Conservation (phyloP, 257 asterid genomes). For the Buddleja alternifolia region DNA sequence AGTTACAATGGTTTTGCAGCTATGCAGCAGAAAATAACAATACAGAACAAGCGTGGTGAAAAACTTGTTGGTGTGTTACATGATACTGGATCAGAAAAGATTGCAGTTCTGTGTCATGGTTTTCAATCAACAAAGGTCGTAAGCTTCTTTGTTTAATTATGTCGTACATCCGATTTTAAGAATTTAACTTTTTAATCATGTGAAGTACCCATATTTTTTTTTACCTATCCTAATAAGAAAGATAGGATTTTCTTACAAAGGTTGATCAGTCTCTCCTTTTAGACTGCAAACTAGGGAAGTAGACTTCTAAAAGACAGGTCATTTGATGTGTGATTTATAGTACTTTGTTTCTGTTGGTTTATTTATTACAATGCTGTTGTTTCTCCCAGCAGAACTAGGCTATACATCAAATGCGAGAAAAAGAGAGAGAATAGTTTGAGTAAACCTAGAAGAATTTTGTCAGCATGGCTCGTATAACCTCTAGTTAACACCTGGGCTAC, state of each 20-base stretch:
- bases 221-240: neutral
- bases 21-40: constrained; percentile 45
- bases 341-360: too few species aligned
- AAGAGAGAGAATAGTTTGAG: too few species aligned
- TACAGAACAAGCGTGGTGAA: constrained; percentile 49
- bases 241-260: neutral
- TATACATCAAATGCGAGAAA: too few species aligned
- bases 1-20: constrained; percentile 33
- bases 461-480: too few species aligned
- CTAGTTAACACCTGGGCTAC: too few species aligned
- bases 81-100: constrained; percentile 44
- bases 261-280: neutral
- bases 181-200: neutral
- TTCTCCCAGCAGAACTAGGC: too few species aligned
- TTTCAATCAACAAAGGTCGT: constrained; percentile 49
- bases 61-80: constrained; percentile 56
- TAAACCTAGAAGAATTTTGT: too few species aligned
- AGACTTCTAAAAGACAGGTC: too few species aligned
- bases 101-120: constrained; percentile 56
- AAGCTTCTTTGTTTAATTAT: constrained; percentile 8
- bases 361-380: too few species aligned
- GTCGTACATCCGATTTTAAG: neutral
- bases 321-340: too few species aligned
- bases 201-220: constrained; percentile 2
- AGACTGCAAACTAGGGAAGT: neutral